phyloP scores from a whole-genome alignment of 768 basidiomycete species.

The Russula brevipes region DNA sequence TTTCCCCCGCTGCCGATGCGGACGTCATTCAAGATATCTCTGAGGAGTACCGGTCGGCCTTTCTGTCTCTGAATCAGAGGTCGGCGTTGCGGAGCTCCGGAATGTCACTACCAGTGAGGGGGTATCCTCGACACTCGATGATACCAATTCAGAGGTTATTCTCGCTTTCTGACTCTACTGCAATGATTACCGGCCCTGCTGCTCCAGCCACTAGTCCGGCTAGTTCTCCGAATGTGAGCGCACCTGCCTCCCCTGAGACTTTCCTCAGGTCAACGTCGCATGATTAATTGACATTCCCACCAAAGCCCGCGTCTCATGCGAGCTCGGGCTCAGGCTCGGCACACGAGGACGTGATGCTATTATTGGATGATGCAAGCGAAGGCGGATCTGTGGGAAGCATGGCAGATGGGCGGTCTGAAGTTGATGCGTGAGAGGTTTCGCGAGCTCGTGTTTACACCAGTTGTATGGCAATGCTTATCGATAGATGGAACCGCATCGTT shows the following conservation, averaged over 20 bases:
- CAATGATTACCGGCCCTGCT: neutral
- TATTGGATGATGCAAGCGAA: constrained; percentile 2
- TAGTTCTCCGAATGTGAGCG: no score
- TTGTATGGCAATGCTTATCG: no score
- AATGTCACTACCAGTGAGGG: neutral
- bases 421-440: constrained; percentile 1
- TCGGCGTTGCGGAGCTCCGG: neutral
- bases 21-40: constrained; percentile 2
- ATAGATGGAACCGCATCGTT: no score
- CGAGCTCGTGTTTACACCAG: neutral
- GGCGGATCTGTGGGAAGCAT: constrained; percentile 2
- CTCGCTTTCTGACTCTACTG: neutral
- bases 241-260: neutral
- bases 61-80: neutral
- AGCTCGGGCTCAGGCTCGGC: neutral
- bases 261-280: constrained; percentile 15
- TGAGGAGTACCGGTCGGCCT: neutral
- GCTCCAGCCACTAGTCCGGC: neutral
- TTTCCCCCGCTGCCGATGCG: neutral
- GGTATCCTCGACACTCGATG: neutral
- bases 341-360: constrained; percentile 10
- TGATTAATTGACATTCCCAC: constrained; percentile 18
- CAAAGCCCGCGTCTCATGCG: neutral
- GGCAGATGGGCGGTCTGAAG: constrained; percentile 13
- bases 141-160: neutral